Conservation (phyloP, 108 stramenopile genomes). For the Parmales sp. region DNA sequence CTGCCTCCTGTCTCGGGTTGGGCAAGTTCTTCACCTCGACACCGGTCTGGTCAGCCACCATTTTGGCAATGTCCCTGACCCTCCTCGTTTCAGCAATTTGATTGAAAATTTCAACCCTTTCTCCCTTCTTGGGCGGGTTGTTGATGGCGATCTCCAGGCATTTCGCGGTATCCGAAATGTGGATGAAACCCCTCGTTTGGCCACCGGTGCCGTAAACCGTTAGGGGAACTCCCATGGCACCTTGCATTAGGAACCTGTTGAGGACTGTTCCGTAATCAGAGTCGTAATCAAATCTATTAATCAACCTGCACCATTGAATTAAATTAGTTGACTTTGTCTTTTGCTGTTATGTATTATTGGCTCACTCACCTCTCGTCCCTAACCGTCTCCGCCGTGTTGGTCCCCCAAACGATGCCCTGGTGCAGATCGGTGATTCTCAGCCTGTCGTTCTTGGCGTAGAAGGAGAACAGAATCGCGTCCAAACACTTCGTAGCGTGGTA, state of each 20-base stretch:
- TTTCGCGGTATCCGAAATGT: slow-evolving; percentile 86
- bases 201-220: slow-evolving; percentile 97
- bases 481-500: slow-evolving; percentile 95
- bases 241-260: slow-evolving; percentile 97
- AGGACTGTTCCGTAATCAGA: slow-evolving; percentile 96
- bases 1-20: slow-evolving; percentile 94
- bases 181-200: slow-evolving; percentile 95
- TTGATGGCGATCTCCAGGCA: slow-evolving; percentile 94
- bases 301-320: too few relatives aligned
- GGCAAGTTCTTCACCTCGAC: slow-evolving; percentile 81
- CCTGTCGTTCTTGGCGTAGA: slow-evolving; percentile 94
- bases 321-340: too few relatives aligned
- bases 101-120: slow-evolving; percentile 91
- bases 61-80: slow-evolving; percentile 85
- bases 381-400: slow-evolving; percentile 92
- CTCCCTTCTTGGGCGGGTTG: slow-evolving; percentile 83
- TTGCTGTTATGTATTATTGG: too few relatives aligned
- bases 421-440: slow-evolving; percentile 92
- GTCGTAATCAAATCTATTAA: slow-evolving; percentile 97
- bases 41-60: slow-evolving; percentile 83
- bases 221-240: slow-evolving; percentile 87
- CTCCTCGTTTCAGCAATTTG: slow-evolving; percentile 93
- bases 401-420: slow-evolving; percentile 99
- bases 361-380: slow-evolving; percentile 38
- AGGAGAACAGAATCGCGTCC: slow-evolving; percentile 93